Percentiles rank a stretch among this genome's conserved stretches.
phyloP scores from a whole-genome alignment of 1,139 yeast genomes.

The Yamadazyma oceani region DNA sequence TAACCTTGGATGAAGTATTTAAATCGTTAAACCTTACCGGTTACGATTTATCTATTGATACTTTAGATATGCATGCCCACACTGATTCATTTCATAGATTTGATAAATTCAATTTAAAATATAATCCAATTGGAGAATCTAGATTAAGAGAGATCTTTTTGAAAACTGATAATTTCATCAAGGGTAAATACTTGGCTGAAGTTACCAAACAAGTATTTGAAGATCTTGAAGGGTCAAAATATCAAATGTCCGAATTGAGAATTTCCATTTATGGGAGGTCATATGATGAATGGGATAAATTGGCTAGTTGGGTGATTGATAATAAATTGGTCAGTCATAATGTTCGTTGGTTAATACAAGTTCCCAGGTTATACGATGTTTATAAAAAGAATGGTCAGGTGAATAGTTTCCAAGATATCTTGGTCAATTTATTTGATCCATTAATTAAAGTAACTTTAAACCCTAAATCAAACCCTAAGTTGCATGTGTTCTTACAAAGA shows the following conservation, averaged over 20 bases:
- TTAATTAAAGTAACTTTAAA: conserved; percentile 84
- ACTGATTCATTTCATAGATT: conserved; percentile 97
- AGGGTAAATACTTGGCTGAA: conserved; percentile 89
- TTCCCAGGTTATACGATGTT: conserved; percentile 89
- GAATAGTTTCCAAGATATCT: conserved; percentile 68
- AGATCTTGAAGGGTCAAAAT: conserved; percentile 91
- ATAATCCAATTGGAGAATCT: conserved; percentile 98
- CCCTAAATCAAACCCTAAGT: conserved; percentile 85
- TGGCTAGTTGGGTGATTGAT: conserved; percentile 94
- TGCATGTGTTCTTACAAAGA: conserved; percentile 83
- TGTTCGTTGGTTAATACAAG: conserved; percentile 95
- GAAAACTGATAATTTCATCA: conserved; percentile 89
- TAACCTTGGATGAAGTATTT: conserved; percentile 85
- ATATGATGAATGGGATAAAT: conserved; percentile 88
- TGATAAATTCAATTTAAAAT: conserved; percentile 95
- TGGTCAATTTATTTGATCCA: conserved; percentile 82
- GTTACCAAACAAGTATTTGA: conserved; percentile 89
- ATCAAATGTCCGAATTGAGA: conserved; percentile 96
- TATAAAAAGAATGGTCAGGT: conserved; percentile 80
- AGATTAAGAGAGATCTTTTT: conserved; percentile 92
- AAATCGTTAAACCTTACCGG: conserved; percentile 88
- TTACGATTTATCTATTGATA: conserved; percentile 92
- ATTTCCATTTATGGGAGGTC: conserved; percentile 93
- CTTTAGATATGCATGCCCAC: conserved; percentile 99
- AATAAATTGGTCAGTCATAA: conserved; percentile 89